Evolutionary conservation across 129 eudicot species (phyloP).

Genomic region (carrot (Daucus carota)): DH1_v3.0 NC_030381.2:39725501-39726000

Average conservation of each 20-base stretch:
- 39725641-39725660: background rate
- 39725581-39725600: background rate
- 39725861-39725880: conserved; percentile 19
- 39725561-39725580: background rate
- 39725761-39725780: conserved; percentile 25
- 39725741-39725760: conserved; percentile 27
- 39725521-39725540: background rate
- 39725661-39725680: background rate
- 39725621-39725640: background rate
- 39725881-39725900: conserved; percentile 24
- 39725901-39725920: conserved; percentile 2
- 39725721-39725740: background rate
- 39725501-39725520: background rate
- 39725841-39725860: conserved; percentile 12
- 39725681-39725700: background rate
- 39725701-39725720: background rate
- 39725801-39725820: conserved; percentile 15
- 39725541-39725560: background rate
- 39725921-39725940: background rate
- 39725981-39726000: conserved; percentile 19
- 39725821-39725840: conserved; percentile 19
- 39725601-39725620: background rate
- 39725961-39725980: conserved; percentile 4
- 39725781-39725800: conserved; percentile 12
- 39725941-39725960: background rate